Base-by-base conservation (phyloP, 1,139 yeast species). In the Pichiaceae sp. region DNA sequence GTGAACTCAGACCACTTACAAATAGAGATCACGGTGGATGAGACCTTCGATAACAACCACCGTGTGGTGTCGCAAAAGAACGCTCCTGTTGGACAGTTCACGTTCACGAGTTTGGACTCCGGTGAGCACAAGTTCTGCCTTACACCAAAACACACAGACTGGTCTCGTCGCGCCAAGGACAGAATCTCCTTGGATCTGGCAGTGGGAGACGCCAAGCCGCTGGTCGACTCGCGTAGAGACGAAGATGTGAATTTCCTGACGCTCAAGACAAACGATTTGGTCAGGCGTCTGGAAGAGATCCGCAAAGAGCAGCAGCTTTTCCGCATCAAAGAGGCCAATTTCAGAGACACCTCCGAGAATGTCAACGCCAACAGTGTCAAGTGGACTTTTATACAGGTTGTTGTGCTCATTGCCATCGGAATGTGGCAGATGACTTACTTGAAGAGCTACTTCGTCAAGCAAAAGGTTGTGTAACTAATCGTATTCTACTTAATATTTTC, bases 121-220 rank as follows among this genome's bases (percentile, higher is more conserved):
- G 85, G 85, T 17, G 81, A 77, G 41, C 84, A 78, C 52, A 63
- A 70, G 40, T 64, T 78, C 32, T 78, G 85, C 50, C 52, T 78
- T 29, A 68, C 74, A 2, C 81, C 84, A 17, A 59, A 62, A 40
- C 68, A 67, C 40, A 63, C 69, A 32, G 69, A 64, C 44, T 63
- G 56, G 68, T 63, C 56, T 36, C 58, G 50, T 38, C 54, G 56
- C 46, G 63, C 56, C 30, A 67, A 47, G 36, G 64, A 60, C 38
- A 63, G 69, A 46, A 54, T 70, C 3, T 59, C 59, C 39, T 59
- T 76, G 33, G 79, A 75, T 38, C 61, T 75, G 38, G 66, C 62
- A 3, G 64, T 72, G 32, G 70, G 71, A 14, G 75, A 72, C 42
- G 61, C 67, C 27, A 63, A 59, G 36, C 55, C 63, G 17, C 52